phyloP scores from a whole-genome alignment of 2,329 filamentous ascomycete genomes.

The Endothia cerciana region DNA sequence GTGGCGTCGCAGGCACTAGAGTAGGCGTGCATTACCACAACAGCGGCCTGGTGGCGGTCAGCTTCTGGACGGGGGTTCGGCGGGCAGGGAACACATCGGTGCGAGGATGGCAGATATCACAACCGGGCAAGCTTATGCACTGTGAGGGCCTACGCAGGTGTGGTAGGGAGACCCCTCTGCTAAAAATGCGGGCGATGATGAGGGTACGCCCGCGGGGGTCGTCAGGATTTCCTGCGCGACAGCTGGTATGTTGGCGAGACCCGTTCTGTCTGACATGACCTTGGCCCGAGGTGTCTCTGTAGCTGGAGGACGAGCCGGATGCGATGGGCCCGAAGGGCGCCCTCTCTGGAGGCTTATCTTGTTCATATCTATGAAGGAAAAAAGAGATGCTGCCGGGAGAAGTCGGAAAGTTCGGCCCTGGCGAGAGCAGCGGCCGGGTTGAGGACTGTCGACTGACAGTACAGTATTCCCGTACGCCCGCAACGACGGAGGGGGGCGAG shows the following conservation, averaged over 20 bases:
- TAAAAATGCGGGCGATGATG: neutral
- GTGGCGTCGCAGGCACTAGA: conserved; percentile 1
- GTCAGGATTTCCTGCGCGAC: neutral
- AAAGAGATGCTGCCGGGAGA: conserved; percentile 10
- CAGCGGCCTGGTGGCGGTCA: too few relatives aligned
- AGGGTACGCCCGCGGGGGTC: neutral
- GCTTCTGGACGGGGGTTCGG: too few relatives aligned
- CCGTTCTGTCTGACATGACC: neutral
- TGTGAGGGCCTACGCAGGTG: too few relatives aligned
- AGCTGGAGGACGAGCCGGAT: neutral
- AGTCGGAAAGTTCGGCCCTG: conserved; percentile 7
- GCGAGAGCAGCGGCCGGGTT: neutral
- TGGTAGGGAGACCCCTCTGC: too few relatives aligned
- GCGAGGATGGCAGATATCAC: too few relatives aligned
- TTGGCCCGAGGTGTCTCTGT: neutral
- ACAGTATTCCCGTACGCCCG: neutral
- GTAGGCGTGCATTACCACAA: too few relatives aligned
- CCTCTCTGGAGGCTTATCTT: neutral
- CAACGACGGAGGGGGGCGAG: neutral
- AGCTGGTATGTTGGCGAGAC: neutral
- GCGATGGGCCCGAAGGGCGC: neutral
- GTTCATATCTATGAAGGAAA: neutral
- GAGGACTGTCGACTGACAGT: neutral
- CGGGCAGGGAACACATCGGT: too few relatives aligned
- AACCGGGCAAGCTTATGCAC: too few relatives aligned